Evolutionary conservation across 1,284 basidiomycete genomes (phyloP), one percentile per base, ranked within the genome.

Genomic region (Heterobasidion irregulare): DNA sequence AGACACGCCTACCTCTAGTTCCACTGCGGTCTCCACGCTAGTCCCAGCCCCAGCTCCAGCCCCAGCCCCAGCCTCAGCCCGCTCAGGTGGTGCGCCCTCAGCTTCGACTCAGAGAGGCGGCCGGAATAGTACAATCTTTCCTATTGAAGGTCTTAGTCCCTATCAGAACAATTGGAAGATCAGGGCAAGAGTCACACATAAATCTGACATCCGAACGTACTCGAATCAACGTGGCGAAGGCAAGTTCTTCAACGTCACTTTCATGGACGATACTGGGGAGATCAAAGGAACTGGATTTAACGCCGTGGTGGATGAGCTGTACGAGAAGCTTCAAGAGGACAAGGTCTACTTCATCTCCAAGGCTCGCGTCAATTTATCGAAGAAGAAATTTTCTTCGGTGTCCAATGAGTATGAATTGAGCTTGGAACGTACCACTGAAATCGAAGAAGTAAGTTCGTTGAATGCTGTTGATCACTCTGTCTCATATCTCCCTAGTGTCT

Each of bases 111-210:
- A 56, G 44, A 61, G 64, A 57, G 58, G 53, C 55, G 62, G 66
- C 56, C 60, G 66, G 53, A 59, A 58, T 9, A 63, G 62, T 63
- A 83, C 77, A 61, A 78, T 85, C 57, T 91, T 83, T 70, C 95
- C 95, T 3, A 99, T 99, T 63, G 95, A 98, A 66, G 91, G 89
- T 6, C 80, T 99, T 51, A 96, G 90, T 64, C 97, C 96, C 7
- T 99, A 98, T 68, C 93, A 97, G 71, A 98, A 97, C 74, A 95
- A 94, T 67, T 97, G 94, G 96, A 96, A 92, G 2, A 98, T 99
- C 78, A 95, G 94, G 68, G 97, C 94, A 26, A 87, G 94, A 52
- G 93, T 98, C 49, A 92, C 86, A 2, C 83, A 90, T 63, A 98
- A 96, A 72, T 85, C 84, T 0, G 96, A 98, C 0, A 84, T 99